These are phyloP conservation scores for Leccinum olivaceopallidum DNA, from an alignment of 768 basidiomycete species.

Conservation along the genomic window DNA sequence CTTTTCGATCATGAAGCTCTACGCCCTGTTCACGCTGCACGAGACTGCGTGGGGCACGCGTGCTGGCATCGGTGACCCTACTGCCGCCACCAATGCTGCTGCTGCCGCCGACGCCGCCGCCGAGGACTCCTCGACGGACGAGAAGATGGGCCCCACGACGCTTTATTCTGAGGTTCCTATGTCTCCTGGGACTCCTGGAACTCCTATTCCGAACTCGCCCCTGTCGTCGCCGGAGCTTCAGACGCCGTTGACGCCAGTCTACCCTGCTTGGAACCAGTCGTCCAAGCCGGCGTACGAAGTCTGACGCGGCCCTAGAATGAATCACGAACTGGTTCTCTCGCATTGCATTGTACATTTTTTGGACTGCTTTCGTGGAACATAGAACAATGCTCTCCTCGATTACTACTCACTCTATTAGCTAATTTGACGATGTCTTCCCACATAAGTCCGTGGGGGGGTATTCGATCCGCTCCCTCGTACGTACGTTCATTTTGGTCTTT, in stretches of 20 bases:
- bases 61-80: slow-evolving; percentile 85
- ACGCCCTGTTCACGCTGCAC: slow-evolving; percentile 87
- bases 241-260: neutral
- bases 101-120: slow-evolving; percentile 9
- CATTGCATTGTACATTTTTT: neutral
- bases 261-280: slow-evolving; percentile 3
- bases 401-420: neutral
- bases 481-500: neutral
- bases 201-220: neutral
- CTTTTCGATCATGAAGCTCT: slow-evolving; percentile 93
- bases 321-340: neutral
- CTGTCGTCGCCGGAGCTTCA: neutral
- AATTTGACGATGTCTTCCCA: neutral
- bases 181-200: neutral
- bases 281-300: neutral
- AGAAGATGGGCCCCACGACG: slow-evolving; percentile 30
- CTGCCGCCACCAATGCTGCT: slow-evolving; percentile 70
- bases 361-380: neutral
- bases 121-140: neutral
- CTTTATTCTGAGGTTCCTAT: neutral
- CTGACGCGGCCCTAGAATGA: neutral
- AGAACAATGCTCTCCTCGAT: neutral
- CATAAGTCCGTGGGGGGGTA: neutral
- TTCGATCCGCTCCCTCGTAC: neutral
- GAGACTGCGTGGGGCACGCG: slow-evolving; percentile 98